phyloP scores from a whole-genome alignment of 23 red algal genomes.

The Gracilaria domingensis region DNA sequence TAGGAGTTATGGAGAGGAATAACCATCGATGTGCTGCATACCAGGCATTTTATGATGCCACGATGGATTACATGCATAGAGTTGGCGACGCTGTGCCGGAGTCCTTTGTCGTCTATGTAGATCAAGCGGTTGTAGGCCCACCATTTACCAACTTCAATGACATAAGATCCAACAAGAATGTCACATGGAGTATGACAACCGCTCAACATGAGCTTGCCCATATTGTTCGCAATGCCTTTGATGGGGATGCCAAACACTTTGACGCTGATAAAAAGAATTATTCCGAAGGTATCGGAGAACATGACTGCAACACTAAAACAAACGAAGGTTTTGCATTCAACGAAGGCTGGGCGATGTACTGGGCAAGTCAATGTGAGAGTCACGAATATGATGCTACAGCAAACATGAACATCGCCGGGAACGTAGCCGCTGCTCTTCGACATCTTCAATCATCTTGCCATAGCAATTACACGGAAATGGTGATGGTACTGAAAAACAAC shows the following conservation, averaged over 20 bases:
- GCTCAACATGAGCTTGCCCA: conserved; percentile 40
- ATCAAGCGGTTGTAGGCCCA: neutral
- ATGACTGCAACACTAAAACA: conserved; percentile 15
- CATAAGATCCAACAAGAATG: neutral
- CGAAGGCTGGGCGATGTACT: conserved; percentile 39
- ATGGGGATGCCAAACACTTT: conserved; percentile 6
- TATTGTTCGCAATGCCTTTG: conserved; percentile 5
- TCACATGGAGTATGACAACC: neutral
- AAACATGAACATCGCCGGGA: neutral
- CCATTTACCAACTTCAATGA: neutral
- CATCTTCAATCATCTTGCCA: neutral
- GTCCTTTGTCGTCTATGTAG: neutral
- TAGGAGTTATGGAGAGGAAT: neutral
- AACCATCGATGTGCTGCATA: neutral
- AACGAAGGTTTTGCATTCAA: conserved; percentile 28
- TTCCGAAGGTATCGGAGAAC: neutral
- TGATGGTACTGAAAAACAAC: neutral
- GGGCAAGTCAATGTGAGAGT: conserved; percentile 2
- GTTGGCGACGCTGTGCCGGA: neutral
- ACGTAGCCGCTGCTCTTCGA: neutral
- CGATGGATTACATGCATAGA: neutral
- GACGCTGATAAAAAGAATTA: neutral
- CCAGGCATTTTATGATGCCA: neutral
- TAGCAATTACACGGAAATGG: neutral
- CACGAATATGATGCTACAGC: neutral